Evolutionary conservation across 2,329 filamentous ascomycete genomes (phyloP), one percentile per base, ranked within the genome.

Genomic region (Phyllosticta citribraziliensis): DNA sequence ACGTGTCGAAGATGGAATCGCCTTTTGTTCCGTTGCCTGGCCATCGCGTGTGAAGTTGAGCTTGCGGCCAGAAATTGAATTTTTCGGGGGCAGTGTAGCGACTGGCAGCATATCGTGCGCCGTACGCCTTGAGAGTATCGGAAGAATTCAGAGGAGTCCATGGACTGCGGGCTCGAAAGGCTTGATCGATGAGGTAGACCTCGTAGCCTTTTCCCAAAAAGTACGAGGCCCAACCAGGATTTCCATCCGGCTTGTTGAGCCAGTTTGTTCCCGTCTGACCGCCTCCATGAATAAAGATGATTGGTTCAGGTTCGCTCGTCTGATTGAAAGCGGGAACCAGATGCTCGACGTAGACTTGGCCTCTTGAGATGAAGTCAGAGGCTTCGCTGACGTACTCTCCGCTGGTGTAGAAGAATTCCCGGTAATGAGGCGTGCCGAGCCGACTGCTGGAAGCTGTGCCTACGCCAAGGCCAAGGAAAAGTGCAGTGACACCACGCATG

Each of bases 231-330:
- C 79, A 82, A 17, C 79, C 79, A 9, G 72, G 72, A 14, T 74
- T 69, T 53, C 76, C 76, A 60, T 82, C 78, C 5, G 80, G 79
- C 19, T 79, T 82, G 47, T 75, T 75, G 14, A 74, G 66, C n/a
- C 67, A 73, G 35, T 70, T 72, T 53, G 68, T 70, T 6, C 66
- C 70, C 3, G 68, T 70, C 56, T 72, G 71, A 2, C 62, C 69
- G 63, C 22, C 20, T 9, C 68, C 70, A 12, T 66, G 63, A n/a
- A 71, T 67, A 55, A 72, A 69, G n/a, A 72, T 63, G 12, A 73
- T 65, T 9, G 70, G 67, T 30, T 60, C 30, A 35, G 20, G 33
- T 22, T 24, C 58, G 52, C 51, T 60, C n/a, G 52, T 55, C 11
- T 24, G 33, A 50, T 9, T 12, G 65, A 66, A 5, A 61, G 33